Conservation (phyloP, 2,329 filamentous ascomycete species). For the Beauveria brongniartii region DNA sequence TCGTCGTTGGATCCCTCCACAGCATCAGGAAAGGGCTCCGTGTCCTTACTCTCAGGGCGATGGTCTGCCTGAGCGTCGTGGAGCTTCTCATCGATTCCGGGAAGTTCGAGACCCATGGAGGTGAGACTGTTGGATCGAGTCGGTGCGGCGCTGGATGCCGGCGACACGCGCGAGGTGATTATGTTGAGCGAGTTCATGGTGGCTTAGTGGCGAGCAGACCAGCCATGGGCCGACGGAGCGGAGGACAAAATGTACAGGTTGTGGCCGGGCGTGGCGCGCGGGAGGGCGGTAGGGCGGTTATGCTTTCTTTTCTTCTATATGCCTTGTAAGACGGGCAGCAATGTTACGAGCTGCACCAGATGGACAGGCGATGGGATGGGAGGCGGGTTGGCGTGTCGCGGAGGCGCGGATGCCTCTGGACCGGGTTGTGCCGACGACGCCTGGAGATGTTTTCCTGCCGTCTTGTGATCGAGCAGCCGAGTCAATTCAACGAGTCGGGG, state of each 20-base stretch:
- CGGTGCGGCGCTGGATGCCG: conserved; percentile 46
- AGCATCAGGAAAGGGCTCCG: conserved; percentile 28
- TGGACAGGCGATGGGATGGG: not conserved
- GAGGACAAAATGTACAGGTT: not conserved
- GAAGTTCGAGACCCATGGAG: conserved; percentile 40
- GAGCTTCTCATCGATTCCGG: conserved; percentile 33
- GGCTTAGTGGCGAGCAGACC: conserved; percentile 37
- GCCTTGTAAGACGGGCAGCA: not conserved
- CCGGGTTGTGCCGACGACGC: conserved; percentile 4
- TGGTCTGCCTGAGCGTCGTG: conserved; percentile 21
- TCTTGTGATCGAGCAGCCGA: not conserved
- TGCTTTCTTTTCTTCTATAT: not conserved
- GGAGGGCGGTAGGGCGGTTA: not conserved
- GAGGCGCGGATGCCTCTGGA: conserved; percentile 10
- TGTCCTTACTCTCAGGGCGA: conserved; percentile 28
- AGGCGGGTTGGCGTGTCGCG: conserved; percentile 4
- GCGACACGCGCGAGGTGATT: conserved; percentile 74
- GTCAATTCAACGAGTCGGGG: not conserved
- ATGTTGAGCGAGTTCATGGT: conserved; percentile 98
- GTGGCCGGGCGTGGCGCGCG: not conserved
- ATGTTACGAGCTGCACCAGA: not conserved
- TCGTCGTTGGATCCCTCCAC: conserved; percentile 30
- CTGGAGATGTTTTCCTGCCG: not conserved
- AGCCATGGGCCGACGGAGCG: conserved; percentile 41
- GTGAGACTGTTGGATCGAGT: conserved; percentile 55